Base-by-base conservation (phyloP, 1,284 basidiomycete species). In the Bjerkandera adusta region DNA sequence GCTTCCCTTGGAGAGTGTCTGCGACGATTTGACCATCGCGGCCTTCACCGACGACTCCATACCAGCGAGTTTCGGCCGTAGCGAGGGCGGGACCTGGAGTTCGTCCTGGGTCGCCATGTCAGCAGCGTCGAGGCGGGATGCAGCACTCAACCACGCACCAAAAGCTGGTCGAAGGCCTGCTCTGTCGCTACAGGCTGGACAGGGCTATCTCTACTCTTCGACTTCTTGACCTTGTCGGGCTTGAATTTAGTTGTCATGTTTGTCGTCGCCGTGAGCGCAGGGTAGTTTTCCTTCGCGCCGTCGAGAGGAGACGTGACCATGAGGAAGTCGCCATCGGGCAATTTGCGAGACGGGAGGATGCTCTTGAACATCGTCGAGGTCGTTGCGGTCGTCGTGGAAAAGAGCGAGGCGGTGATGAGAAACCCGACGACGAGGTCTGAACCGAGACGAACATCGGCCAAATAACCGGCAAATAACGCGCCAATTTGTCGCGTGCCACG, bases 21-120 rank as follows among this genome's bases (percentile, higher is more conserved):
- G 82, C 2, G 89, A 89, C 8, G 89, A 91, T 58, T 88, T 90
- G 46, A 94, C 70, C 87, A 94, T 92, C n/a, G 88, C 87, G 3
- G 87, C 87, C 59, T 93, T 93, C 32, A 94, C 90, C 1, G 83
- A 80, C 0, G 82, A 68, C 51, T 90, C 89, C 77, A 94, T 88
- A 18, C 79, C 78, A 32, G 75, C 70, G 4, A 94, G 77, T 65
- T 91, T 91, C 1, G 83, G 81, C 10, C 90, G 77, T 13, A 92
- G 69, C 8, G 79, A 81, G 1, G 77, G 67, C 3, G 91, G 90
- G 29, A 93, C 91, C 68, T 94, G 89, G 36, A 92, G 78, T 45
- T 91, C 86, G 61, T 92, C 86, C 89, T 92, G 57, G 11, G 33
- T 13, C n/a, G 25, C 8, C 12, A 21, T 33, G 16, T 30, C 36